Percentiles rank a stretch among this genome's conserved stretches.
phyloP scores from a whole-genome alignment of 805 yeast genomes.

The Teunomyces funiuensis region DNA sequence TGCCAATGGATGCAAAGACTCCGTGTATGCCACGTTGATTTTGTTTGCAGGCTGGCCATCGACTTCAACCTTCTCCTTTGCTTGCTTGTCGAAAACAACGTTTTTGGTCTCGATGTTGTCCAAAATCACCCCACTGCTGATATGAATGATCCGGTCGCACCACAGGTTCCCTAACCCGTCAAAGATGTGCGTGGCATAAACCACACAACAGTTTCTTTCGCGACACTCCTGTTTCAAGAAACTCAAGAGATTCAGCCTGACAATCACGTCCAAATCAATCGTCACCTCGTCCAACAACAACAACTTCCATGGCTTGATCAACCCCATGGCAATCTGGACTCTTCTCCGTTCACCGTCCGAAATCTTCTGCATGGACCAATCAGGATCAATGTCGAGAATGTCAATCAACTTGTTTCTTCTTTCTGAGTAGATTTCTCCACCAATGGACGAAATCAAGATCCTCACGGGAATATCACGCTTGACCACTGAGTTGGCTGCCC shows the following conservation, averaged over 20 bases:
- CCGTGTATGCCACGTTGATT: slow-evolving; percentile 42
- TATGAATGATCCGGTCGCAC: slow-evolving; percentile 83
- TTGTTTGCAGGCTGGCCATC: slow-evolving; percentile 22
- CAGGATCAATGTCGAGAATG: slow-evolving; percentile 79
- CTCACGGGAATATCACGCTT: slow-evolving; percentile 89
- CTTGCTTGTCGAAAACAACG: slow-evolving; percentile 29
- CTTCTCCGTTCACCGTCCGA: slow-evolving; percentile 95
- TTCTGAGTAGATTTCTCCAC: slow-evolving; percentile 62
- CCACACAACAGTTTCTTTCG: slow-evolving; percentile 67
- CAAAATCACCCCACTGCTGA: slow-evolving; percentile 61
- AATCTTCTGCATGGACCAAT: slow-evolving; percentile 89
- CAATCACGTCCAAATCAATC: slow-evolving; percentile 92
- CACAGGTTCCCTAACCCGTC: slow-evolving; percentile 84
- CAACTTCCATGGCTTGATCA: slow-evolving; percentile 85
- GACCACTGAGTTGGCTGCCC: slow-evolving; percentile 92
- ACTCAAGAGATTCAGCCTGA: slow-evolving; percentile 67
- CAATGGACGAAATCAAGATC: slow-evolving; percentile 74
- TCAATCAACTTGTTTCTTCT: slow-evolving; percentile 76
- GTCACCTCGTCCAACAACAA: slow-evolving; percentile 94
- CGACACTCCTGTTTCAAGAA: slow-evolving; percentile 76
- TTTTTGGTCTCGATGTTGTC: slow-evolving; percentile 34
- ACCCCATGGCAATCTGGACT: slow-evolving; percentile 92
- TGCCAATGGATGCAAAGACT: slow-evolving; percentile 72
- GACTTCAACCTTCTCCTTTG: slow-evolving; percentile 23
- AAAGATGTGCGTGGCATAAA: slow-evolving; percentile 95